Evolutionary conservation across 129 eudicot species (phyloP).

Genomic region (Lonicera japonica): DNA sequence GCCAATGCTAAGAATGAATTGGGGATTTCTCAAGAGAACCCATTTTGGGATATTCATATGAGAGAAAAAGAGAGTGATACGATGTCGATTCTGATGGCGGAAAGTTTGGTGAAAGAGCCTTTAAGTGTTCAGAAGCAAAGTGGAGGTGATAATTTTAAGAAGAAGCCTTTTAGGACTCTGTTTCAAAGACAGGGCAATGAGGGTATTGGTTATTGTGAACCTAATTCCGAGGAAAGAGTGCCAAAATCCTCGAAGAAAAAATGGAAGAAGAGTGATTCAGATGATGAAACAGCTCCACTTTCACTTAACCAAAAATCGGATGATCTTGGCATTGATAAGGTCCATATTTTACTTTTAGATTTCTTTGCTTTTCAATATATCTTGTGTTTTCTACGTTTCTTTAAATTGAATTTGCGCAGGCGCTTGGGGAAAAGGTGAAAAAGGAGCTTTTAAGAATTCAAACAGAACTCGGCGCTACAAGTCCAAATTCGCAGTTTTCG

Average conservation of each 20-base stretch:
- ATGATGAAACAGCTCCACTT: slow-evolving; percentile 73
- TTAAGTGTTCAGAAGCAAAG: slow-evolving; percentile 28
- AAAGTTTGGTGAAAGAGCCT: slow-evolving; percentile 39
- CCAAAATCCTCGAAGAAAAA: slow-evolving; percentile 35
- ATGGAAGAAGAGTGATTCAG: slow-evolving; percentile 73
- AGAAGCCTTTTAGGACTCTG: slow-evolving; percentile 43
- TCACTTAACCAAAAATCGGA: slow-evolving; percentile 45
- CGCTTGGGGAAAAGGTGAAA: slow-evolving; percentile 59
- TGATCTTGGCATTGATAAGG: slow-evolving; percentile 78
- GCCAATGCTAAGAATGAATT: slow-evolving; percentile 18
- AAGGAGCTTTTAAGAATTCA: slow-evolving; percentile 61
- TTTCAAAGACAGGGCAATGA: neutral
- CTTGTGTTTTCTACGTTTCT: neutral
- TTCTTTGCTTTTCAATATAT: no score
- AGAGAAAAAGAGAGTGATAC: slow-evolving; percentile 48
- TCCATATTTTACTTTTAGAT: neutral
- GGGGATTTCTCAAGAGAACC: slow-evolving; percentile 65
- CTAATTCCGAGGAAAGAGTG: slow-evolving; percentile 21
- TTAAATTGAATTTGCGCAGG: slow-evolving; percentile 31
- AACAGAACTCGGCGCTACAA: slow-evolving; percentile 37
- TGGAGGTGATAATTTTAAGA: slow-evolving; percentile 29
- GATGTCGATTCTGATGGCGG: slow-evolving; percentile 62
- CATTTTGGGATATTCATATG: slow-evolving; percentile 61
- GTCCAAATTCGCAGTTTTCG: slow-evolving; percentile 40
- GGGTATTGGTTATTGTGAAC: neutral